Conservation (phyloP, 768 basidiomycete species). For the Termitomyces sp. region DNA sequence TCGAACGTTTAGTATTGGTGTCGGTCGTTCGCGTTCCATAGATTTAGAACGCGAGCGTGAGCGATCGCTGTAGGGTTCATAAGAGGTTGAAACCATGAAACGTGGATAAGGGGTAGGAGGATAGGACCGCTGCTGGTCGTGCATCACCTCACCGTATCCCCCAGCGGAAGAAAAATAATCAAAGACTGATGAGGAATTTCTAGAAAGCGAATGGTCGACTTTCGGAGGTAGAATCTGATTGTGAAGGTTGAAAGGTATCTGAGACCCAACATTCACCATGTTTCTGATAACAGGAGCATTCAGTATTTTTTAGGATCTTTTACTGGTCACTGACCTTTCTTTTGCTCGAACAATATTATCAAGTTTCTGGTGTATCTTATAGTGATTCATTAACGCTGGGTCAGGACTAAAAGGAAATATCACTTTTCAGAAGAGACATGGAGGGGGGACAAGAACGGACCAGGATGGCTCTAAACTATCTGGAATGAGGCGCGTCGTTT, state of each 20-base stretch:
- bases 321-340: conserved; percentile 41
- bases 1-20: conserved; percentile 25
- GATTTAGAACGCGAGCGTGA: conserved; percentile 11
- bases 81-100: conserved; percentile 10
- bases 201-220: conserved; percentile 21
- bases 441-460: background rate
- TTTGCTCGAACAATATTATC: conserved; percentile 53
- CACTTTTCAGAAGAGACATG: background rate
- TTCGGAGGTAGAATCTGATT: conserved; percentile 24
- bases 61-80: conserved; percentile 4
- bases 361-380: conserved; percentile 47
- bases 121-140: conserved; percentile 10
- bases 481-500: conserved; percentile 28
- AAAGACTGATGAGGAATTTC: conserved; percentile 20
- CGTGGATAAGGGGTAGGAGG: conserved; percentile 11
- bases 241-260: conserved; percentile 57
- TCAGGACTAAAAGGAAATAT: conserved; percentile 13
- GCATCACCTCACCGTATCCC: conserved; percentile 14
- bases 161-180: conserved; percentile 14
- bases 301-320: background rate
- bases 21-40: conserved; percentile 8
- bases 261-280: conserved; percentile 66
- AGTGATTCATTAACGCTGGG: conserved; percentile 35
- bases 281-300: conserved; percentile 32
- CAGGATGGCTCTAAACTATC: conserved; percentile 19